Evolutionary conservation across 345 rosid genomes (phyloP), one percentile per base, ranked within the genome.

Genomic region (Salix suchowensis): DNA sequence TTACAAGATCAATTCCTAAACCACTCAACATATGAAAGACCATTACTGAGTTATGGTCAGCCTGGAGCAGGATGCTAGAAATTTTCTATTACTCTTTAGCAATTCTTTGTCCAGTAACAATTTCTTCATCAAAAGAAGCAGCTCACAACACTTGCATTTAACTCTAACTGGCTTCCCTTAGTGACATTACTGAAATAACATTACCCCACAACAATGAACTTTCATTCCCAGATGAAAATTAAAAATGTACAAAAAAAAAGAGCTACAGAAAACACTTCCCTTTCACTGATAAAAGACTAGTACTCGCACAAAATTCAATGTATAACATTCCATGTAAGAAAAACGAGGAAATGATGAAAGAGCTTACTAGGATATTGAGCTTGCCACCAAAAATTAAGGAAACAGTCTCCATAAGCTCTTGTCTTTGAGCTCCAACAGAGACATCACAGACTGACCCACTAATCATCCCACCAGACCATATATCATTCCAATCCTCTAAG

Each of bases 391-490:
- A 80, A 10, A 42, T 16, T 65, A 76, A 80, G 34, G 82, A 71
- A 1, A 55, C 79, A 64, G 54, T 42, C 28, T 54, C 36, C 78
- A 79, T 48, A 52, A 70, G 82, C 72, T 74, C 54, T 28, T 68
- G 74, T 46, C 82, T 74, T 65, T 79, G 67, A 24, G 78, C 46
- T 58, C 68, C 16, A 70, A 54, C 58, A 2, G 88, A 83, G 0
- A 81, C 91, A 84, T 93, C 90, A 16, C 97, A 90, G 52, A 87
- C 80, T 4, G 93, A 87, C 46, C 94, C 98, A 30, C 80, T 78
- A 66, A 90, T 18, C n/a, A 50, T 50, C 58, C 10, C 88, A 18
- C 64, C 73, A 50, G 83, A 85, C 6, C 89, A 90, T 69, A 76
- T 50, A 52, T 30, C 78, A 42, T n/a, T 77, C 94, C 89, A 91